Evolutionary conservation across 768 basidiomycete genomes (phyloP), one percentile per base, ranked within the genome.

Genomic region (Serendipita sp.): DNA sequence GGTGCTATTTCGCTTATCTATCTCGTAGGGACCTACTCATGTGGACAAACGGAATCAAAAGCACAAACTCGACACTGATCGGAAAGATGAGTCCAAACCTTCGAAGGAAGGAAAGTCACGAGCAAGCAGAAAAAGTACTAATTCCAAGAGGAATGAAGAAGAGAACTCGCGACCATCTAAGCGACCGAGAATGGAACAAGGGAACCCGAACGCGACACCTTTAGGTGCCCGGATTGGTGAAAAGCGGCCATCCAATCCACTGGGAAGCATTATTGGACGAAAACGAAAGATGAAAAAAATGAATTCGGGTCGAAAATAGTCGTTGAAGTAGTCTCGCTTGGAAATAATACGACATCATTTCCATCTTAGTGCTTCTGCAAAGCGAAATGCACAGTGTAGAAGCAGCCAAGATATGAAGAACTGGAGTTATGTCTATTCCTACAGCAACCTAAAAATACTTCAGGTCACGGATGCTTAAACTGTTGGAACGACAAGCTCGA

Each of bases 401-500:
- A n/a, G n/a, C n/a, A n/a, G n/a, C n/a, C n/a, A n/a, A 13, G 38
- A 41, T 41, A 41, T 41, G 38, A 41, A n/a, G n/a, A n/a, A n/a
- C n/a, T n/a, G n/a, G n/a, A n/a, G n/a, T n/a, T n/a, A n/a, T n/a
- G n/a, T n/a, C n/a, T n/a, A n/a, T n/a, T n/a, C 45, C n/a, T 45
- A 45, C 45, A 45, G 10, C 45, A 45, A 10, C 45, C 11, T 45
- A n/a, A 45, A 10, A 10, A 45, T 10, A 10, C 10, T 10, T 10
- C 45, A n/a, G 45, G 45, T 45, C 45, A n/a, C 45, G 45, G 11
- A 16, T n/a, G 30, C n/a, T 37, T 32, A 60, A 16, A 60, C 35
- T 30, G 56, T 60, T 60, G 56, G 56, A 60, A 88, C 81, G 18
- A 91, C 80, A 68, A 74, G 77, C 66, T 82, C 82, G 5, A 94